These are phyloP conservation scores for Alternaria burnsii DNA, from an alignment of 2,329 filamentous ascomycete species.

Conservation along the genomic window DNA sequence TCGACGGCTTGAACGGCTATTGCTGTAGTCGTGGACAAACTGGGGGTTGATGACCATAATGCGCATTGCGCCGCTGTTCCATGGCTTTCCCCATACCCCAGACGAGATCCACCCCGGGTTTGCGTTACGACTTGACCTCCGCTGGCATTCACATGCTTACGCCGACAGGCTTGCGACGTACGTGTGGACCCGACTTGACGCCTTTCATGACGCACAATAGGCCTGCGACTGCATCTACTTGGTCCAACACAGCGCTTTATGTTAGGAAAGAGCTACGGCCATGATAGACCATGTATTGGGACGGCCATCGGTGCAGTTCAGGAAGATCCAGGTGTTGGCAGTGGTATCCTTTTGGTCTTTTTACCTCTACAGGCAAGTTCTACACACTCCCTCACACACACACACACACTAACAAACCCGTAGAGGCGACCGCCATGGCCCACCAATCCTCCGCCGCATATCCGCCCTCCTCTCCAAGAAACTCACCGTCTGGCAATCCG, in stretches of 20 bases:
- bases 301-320: conserved; percentile 87
- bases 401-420: conserved; percentile 19
- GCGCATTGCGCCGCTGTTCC: not conserved
- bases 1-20: conserved; percentile 21
- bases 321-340: conserved; percentile 89
- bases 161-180: conserved; percentile 2
- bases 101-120: conserved; percentile 5
- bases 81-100: conserved; percentile 7
- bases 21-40: conserved; percentile 21
- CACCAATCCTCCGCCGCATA: conserved; percentile 74
- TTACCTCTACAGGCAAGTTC: conserved; percentile 76
- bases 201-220: conserved; percentile 27
- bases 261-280: conserved; percentile 7
- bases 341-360: conserved; percentile 91
- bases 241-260: conserved; percentile 3
- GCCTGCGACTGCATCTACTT: not conserved
- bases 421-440: conserved; percentile 87
- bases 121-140: not conserved
- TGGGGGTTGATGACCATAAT: conserved; percentile 19
- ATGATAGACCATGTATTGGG: conserved; percentile 85
- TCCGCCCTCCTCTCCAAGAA: conserved; percentile 75
- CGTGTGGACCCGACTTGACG: conserved; percentile 11
- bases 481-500: conserved; percentile 88
- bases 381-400: not conserved
- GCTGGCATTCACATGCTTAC: conserved; percentile 12